Evolutionary conservation across 176 grass and related monocot species (phyloP), one percentile per base, ranked within the genome.

Genomic region (Oryza rufipogon): DNA sequence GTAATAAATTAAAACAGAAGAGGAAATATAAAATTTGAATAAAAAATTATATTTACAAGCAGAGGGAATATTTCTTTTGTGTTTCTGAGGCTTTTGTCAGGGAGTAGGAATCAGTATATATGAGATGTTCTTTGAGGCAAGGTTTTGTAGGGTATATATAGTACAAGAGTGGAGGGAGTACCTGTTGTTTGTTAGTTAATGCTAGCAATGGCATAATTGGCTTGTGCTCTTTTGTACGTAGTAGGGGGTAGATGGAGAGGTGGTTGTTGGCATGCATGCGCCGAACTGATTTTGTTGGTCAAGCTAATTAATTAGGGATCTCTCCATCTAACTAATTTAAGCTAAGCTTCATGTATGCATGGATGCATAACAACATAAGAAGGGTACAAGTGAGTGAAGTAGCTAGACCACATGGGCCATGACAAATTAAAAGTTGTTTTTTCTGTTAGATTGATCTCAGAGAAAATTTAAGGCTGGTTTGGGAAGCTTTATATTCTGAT

Each of bases 51-150:
- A 41, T 41, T 41, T 41, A 41, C 1, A 41, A 41, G 8, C 7
- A 8, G 6, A 41, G 39, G 7, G 39, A 41, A 41, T 8, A 41
- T 41, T 8, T 41, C 0, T 41, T 7, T 41, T 41, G 38, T 6
- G 15, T 11, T 71, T 45, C 1, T 23, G 9, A 45, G 38, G n/a
- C n/a, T 46, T 74, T 11, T 74, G 71, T 22, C 41, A 48, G 14
- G 48, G 64, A 60, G 87, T 66, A 83, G 77, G 2, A 64, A 71
- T 64, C 49, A 78, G 80, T 72, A 42, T 32, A 32, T 2, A 32
- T 90, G 88, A 82, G 71, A 67, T 90, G 80, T 64, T 58, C 14
- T 82, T 12, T 17, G 5, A 15, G 56, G 56, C 20, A 41, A 61
- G 19, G 20, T 61, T 20, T 20, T 58, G 25, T 52, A 10, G 14